Evolutionary conservation across 2,329 filamentous ascomycete genomes (phyloP).

Genomic region (Pseudonectria foliicola): DNA sequence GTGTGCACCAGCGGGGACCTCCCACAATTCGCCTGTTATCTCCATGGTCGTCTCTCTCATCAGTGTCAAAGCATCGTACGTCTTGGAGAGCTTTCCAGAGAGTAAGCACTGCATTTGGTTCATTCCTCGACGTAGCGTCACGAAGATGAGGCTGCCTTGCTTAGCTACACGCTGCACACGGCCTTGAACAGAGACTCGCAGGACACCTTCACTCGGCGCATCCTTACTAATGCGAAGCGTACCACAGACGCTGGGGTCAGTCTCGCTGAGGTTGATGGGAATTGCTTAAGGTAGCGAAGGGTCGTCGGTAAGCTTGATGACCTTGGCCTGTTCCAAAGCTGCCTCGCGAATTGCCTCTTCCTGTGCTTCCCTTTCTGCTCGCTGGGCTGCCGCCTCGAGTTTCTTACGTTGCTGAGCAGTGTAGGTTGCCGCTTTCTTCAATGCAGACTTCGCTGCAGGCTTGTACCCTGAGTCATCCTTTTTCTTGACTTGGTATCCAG

Average conservation of each 20-base stretch:
- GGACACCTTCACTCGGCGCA: conserved; percentile 7
- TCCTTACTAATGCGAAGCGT: conserved; percentile 22
- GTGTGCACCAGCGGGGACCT: conserved; percentile 66
- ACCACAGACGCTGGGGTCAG: conserved; percentile 16
- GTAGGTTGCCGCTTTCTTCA: conserved; percentile 6
- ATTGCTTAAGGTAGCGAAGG: conserved; percentile 61
- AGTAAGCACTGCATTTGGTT: conserved; percentile 73
- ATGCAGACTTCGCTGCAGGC: conserved; percentile 4
- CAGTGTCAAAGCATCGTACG: conserved; percentile 77
- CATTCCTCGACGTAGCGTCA: conserved; percentile 77
- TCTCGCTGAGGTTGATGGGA: conserved; percentile 62
- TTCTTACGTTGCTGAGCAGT: conserved; percentile 5
- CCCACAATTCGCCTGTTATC: conserved; percentile 73
- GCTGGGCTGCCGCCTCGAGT: conserved; percentile 3
- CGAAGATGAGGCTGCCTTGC: conserved; percentile 77
- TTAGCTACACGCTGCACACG: conserved; percentile 71
- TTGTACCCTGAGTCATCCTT: conserved; percentile 5
- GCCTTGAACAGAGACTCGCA: conserved; percentile 68
- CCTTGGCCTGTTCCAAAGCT: conserved; percentile 3
- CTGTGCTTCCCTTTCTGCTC: conserved; percentile 6
- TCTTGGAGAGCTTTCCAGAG: conserved; percentile 69
- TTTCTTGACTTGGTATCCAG: conserved; percentile 6
- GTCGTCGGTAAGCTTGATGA: conserved; percentile 44
- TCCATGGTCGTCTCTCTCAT: conserved; percentile 77
- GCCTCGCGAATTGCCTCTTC: conserved; percentile 2